phyloP scores from a whole-genome alignment of 2,329 filamentous ascomycete species.

The Zymoseptoria passerinii region DNA sequence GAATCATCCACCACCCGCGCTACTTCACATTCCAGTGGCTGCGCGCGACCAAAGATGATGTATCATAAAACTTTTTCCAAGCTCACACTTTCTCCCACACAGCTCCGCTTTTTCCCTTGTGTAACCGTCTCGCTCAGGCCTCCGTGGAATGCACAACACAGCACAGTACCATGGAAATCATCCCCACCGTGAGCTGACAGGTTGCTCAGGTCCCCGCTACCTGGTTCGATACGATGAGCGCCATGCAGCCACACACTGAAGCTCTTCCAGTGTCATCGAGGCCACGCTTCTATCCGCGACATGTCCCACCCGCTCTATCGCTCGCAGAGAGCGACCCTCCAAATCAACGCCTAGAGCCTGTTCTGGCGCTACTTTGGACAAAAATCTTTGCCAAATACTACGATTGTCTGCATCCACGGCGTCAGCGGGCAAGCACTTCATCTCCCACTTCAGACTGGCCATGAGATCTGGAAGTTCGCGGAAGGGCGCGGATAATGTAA shows the following conservation, averaged over 20 bases:
- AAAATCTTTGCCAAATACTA: constrained; percentile 9
- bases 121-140: constrained; percentile 9
- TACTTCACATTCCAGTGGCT: not conserved
- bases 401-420: constrained; percentile 18
- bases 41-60: not conserved
- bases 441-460: constrained; percentile 4
- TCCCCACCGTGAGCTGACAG: constrained; percentile 20
- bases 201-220: constrained; percentile 21
- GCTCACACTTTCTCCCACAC: constrained; percentile 12
- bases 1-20: not conserved
- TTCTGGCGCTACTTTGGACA: not conserved
- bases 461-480: constrained; percentile 13
- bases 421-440: constrained; percentile 14
- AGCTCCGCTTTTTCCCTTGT: constrained; percentile 6
- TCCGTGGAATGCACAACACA: constrained; percentile 10
- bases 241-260: constrained; percentile 28
- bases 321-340: constrained; percentile 6
- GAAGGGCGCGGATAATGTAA: constrained; percentile 16
- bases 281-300: constrained; percentile 13
- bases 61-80: constrained; percentile 2
- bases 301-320: constrained; percentile 9
- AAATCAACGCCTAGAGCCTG: constrained; percentile 5
- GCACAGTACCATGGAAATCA: constrained; percentile 5
- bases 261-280: constrained; percentile 15
- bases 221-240: constrained; percentile 17